Evolutionary conservation across 164 flowering plant species (phyloP).

Genomic region (Platanus orientalis): DNA sequence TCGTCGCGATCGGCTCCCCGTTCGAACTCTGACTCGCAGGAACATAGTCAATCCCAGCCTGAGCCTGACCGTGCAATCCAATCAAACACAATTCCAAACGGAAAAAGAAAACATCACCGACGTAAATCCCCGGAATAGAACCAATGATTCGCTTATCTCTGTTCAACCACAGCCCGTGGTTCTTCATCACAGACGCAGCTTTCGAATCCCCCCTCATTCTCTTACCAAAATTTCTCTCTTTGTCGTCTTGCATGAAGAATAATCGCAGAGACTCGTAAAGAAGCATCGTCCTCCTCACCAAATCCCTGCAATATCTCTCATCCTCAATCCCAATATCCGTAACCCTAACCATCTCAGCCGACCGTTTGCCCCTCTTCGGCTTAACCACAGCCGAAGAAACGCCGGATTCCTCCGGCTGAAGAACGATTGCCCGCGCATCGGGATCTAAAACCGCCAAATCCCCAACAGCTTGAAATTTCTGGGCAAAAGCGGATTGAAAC

Average conservation of each 20-base stretch:
- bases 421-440: constrained; percentile 44
- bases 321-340: constrained; percentile 42
- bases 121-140: constrained; percentile 62
- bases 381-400: constrained; percentile 6
- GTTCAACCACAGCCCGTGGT: constrained; percentile 59
- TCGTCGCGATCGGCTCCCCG: constrained; percentile 76
- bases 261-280: constrained; percentile 59
- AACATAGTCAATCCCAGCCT: constrained; percentile 52
- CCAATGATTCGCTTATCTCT: constrained; percentile 80
- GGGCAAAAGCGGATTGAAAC: constrained; percentile 52
- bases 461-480: constrained; percentile 16
- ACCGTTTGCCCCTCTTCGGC: constrained; percentile 23
- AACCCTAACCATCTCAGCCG: constrained; percentile 67
- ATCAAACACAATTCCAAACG: constrained; percentile 75
- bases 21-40: constrained; percentile 31
- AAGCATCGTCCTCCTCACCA: constrained; percentile 57
- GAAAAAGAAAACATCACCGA: constrained; percentile 76
- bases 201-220: constrained; percentile 46
- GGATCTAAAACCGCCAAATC: constrained; percentile 24
- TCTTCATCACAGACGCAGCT: constrained; percentile 51
- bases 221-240: constrained; percentile 15
- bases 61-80: constrained; percentile 67
- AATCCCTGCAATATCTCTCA: constrained; percentile 42
- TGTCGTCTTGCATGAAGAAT: constrained; percentile 33
- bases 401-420: constrained; percentile 13